phyloP scores from a whole-genome alignment of 345 rosid species.

The Euclidium syriacum region DNA sequence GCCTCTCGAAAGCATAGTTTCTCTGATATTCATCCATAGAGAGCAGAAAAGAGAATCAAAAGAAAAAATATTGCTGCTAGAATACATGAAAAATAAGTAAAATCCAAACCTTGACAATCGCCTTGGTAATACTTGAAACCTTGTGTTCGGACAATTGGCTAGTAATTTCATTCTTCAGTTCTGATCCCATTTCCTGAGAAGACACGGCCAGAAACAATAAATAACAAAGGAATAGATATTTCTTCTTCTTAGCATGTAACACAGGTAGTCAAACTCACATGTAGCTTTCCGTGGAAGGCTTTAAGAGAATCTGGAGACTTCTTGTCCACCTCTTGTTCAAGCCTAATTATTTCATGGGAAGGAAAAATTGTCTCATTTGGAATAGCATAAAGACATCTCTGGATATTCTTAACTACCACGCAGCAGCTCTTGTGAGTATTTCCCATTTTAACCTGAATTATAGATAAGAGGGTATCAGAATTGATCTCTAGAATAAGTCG shows the following conservation, averaged over 20 bases:
- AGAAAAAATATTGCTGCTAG: background rate
- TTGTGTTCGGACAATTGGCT: constrained; percentile 57
- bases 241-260: background rate
- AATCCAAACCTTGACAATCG: constrained; percentile 75
- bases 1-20: constrained; percentile 76
- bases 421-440: constrained; percentile 77
- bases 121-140: constrained; percentile 80
- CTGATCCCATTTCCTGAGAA: constrained; percentile 62
- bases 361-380: constrained; percentile 60
- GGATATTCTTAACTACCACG: constrained; percentile 70
- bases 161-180: constrained; percentile 70
- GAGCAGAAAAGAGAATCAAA: constrained; percentile 19
- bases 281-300: constrained; percentile 58
- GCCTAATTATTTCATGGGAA: constrained; percentile 51
- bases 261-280: constrained; percentile 42
- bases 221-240: background rate
- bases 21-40: constrained; percentile 44
- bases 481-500: background rate
- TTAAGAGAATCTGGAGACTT: constrained; percentile 57
- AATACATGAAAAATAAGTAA: background rate
- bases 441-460: constrained; percentile 76
- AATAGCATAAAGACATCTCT: constrained; percentile 84
- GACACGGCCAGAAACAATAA: constrained; percentile 9
- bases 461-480: background rate
- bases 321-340: constrained; percentile 69